These are phyloP conservation scores for Conidiobolus incongruus DNA, from an alignment of 371 early-diverging fungal genomes.

Conservation along the genomic window DNA sequence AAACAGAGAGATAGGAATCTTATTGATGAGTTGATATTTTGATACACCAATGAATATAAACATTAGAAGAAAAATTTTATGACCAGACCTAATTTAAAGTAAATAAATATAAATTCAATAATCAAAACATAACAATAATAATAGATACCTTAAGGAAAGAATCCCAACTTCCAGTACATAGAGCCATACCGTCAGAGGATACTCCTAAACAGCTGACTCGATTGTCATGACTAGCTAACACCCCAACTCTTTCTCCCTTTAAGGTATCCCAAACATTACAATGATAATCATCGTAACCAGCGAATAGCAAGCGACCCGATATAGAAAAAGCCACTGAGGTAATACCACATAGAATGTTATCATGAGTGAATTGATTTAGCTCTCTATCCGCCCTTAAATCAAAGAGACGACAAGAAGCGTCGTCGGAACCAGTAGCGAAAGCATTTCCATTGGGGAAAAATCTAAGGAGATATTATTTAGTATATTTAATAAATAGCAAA, in stretches of 20 bases:
- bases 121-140: too few species aligned
- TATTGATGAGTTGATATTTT: too few species aligned
- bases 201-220: slow-evolving; percentile 92
- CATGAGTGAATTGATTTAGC: slow-evolving; percentile 83
- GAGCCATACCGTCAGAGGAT: slow-evolving; percentile 85
- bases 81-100: too few species aligned
- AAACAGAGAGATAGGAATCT: too few species aligned
- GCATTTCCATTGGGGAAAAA: slow-evolving; percentile 96
- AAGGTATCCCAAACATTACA: slow-evolving; percentile 96
- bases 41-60: too few species aligned
- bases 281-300: slow-evolving; percentile 94
- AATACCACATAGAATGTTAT: slow-evolving; percentile 85
- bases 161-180: slow-evolving; percentile 97
- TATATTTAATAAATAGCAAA: background rate
- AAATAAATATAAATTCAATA: too few species aligned
- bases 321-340: slow-evolving; percentile 89
- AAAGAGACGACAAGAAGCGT: slow-evolving; percentile 88
- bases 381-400: slow-evolving; percentile 93
- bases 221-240: slow-evolving; percentile 89
- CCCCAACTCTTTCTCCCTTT: slow-evolving; percentile 82
- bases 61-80: too few species aligned
- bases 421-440: slow-evolving; percentile 92
- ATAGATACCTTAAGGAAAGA: slow-evolving; percentile 73
- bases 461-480: slow-evolving; percentile 11
- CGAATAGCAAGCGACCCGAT: slow-evolving; percentile 85